Base-by-base conservation (phyloP, 371 early-diverging fungal genomes). In the Globomyces sp. region DNA sequence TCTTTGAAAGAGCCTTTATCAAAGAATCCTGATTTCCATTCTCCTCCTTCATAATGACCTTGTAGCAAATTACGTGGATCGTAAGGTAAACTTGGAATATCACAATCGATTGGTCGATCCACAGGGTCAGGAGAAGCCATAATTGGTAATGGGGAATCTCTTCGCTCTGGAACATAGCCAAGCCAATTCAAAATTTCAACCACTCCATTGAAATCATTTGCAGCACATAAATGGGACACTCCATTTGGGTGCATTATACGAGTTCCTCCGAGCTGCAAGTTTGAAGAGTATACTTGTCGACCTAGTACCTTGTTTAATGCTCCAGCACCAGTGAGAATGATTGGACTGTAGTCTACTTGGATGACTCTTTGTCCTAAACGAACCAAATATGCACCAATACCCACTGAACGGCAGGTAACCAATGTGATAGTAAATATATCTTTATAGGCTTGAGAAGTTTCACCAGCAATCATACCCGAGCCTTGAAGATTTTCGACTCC, bases 401-500 rank as follows among this genome's bases (percentile, higher is more conserved):
- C 97, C 46, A 99, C 99, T 48, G 96, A 95, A 61, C 98, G 89
- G 76, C 98, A 96, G 2, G 98, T 96, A 34, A 98, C 99, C 63
- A 99, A 81, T 5, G 98, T 96, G 45, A 96, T 80, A 36, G 99
- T 99, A 75, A 99, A 98, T 71, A 96, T 96, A 67, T 94, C 93
- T 47, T 95, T 89, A 79, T 99, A 99, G 3, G 98, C 97, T 64
- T 87, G 84, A 45, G 92, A 88, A 40, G 99, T 99, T 62, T 90
- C 97, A 65, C 96, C 97, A n/a, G 99, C 99, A 89, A 98, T 98
- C 84, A 96, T 83, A 65, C 96, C 98, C 48, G 94, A 94, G 24
- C 98, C 99, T 55, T 91, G 87, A 83, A 99, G 87, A 84, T 98
- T 98, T 81, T 99, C 99, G n/a, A 98, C 97, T 65, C 99, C 99